Conservation (phyloP, 495 filamentous ascomycete species). For the Penicillium roqueforti region DNA sequence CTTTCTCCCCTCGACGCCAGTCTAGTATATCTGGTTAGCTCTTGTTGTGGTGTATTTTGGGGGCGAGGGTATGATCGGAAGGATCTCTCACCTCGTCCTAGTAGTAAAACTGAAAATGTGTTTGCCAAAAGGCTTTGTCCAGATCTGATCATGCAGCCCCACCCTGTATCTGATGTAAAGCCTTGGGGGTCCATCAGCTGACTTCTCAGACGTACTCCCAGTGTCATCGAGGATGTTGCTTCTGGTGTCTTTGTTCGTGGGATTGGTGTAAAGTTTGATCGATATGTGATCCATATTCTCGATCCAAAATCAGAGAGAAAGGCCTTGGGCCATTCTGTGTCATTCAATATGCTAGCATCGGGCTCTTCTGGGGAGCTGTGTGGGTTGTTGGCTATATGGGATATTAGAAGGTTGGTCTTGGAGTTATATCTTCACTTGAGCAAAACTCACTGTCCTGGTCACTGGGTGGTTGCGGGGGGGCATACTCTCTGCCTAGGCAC, state of each 20-base stretch:
- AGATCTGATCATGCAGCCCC: constrained; percentile 99
- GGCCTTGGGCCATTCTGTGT: constrained; percentile 64
- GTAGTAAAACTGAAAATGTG: constrained; percentile 60
- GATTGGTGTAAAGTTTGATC: constrained; percentile 81
- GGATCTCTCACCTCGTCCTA: constrained; percentile 65
- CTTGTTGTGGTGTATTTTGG: background rate
- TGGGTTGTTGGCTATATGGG: background rate
- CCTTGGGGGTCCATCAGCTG: constrained; percentile 75
- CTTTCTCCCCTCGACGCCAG: constrained; percentile 65
- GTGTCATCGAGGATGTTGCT: constrained; percentile 69
- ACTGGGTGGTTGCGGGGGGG: constrained; percentile 6
- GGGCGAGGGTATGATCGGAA: background rate
- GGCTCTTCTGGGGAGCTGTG: background rate
- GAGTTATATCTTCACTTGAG: background rate
- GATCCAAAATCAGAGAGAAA: constrained; percentile 95
- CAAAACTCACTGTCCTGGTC: constrained; percentile 21
- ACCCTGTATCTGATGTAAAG: constrained; percentile 92
- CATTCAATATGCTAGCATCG: constrained; percentile 19
- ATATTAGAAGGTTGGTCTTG: constrained; percentile 1
- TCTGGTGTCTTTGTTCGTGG: constrained; percentile 68
- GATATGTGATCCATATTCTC: constrained; percentile 94
- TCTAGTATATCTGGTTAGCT: constrained; percentile 48
- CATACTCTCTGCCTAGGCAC: constrained; percentile 81
- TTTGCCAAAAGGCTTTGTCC: constrained; percentile 93
- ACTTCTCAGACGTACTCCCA: constrained; percentile 76